These are phyloP conservation scores for Aspergillus asperescens DNA, from an alignment of 495 filamentous ascomycete genomes.

Conservation along the genomic window DNA sequence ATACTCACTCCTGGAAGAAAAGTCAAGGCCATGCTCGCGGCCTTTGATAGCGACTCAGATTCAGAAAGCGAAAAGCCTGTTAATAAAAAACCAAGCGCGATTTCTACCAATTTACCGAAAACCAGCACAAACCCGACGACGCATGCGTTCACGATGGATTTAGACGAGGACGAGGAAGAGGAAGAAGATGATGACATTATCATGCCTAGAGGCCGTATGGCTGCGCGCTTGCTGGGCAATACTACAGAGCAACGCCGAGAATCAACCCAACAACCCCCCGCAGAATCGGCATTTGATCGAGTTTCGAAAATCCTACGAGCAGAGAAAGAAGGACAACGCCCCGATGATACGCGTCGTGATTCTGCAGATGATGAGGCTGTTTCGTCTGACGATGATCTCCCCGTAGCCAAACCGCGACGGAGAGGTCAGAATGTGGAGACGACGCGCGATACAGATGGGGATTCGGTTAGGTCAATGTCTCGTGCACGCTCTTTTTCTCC, in stretches of 20 bases:
- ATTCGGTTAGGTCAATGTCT: conserved; percentile 15
- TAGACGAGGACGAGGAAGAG: conserved; percentile 28
- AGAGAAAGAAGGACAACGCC: conserved; percentile 18
- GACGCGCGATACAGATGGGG: conserved; percentile 6
- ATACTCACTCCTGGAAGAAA: conserved; percentile 65
- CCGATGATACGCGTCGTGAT: conserved; percentile 5
- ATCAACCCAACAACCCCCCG: conserved; percentile 5
- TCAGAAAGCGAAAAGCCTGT: conserved; percentile 32
- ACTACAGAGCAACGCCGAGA: conserved; percentile 1
- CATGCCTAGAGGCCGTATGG: conserved; percentile 64
- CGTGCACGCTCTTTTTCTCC: conserved; percentile 34
- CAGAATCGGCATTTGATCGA: conserved; percentile 34
- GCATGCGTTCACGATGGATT: conserved; percentile 4
- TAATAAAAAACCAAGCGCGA: conserved; percentile 13
- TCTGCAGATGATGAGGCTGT: conserved; percentile 6
- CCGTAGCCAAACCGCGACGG: conserved; percentile 28
- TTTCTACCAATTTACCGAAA: conserved; percentile 23
- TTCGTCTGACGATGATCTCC: conserved; percentile 36
- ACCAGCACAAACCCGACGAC: conserved; percentile 10
- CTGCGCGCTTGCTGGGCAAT: conserved; percentile 56
- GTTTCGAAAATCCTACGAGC: conserved; percentile 27
- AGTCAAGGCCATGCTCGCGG: conserved; percentile 61
- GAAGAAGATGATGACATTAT: conserved; percentile 52
- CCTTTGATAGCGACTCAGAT: conserved; percentile 55
- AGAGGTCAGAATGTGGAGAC: conserved; percentile 17